These are phyloP conservation scores for Ophiostoma australiae DNA, from an alignment of 2,329 filamentous ascomycete genomes.

Conservation along the genomic window DNA sequence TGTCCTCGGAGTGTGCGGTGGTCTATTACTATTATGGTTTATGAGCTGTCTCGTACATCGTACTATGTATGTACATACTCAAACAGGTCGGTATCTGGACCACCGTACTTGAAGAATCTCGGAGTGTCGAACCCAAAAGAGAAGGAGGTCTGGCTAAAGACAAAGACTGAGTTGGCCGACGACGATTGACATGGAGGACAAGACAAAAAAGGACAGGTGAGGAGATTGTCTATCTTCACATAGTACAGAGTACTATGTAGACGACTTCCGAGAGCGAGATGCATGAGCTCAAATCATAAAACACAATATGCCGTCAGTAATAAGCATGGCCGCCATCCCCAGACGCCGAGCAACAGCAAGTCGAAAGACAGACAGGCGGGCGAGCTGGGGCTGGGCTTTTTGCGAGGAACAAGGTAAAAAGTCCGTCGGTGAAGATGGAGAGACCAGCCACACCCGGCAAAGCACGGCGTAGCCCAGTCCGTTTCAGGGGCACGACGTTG, in stretches of 20 bases:
- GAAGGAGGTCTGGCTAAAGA: not conserved
- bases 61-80: too few species aligned
- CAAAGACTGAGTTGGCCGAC: not conserved
- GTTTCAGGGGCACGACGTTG: not conserved
- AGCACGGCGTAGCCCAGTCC: not conserved
- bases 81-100: too few species aligned
- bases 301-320: not conserved
- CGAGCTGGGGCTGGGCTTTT: too few species aligned
- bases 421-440: constrained; percentile 4
- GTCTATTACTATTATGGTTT: not conserved
- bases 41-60: not conserved
- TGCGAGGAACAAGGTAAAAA: not conserved
- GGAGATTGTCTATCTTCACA: not conserved
- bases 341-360: not conserved
- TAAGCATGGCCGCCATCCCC: not conserved
- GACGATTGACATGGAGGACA: not conserved
- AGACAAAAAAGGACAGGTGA: not conserved
- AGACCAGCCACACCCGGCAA: not conserved
- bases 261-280: not conserved
- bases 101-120: not conserved
- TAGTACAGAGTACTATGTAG: not conserved
- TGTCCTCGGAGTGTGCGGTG: not conserved
- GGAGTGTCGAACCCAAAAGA: constrained; percentile 2
- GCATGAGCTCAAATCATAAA: not conserved
- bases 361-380: not conserved